phyloP scores from a whole-genome alignment of 495 filamentous ascomycete species.

The Paragyromitra xinjiangensis region DNA sequence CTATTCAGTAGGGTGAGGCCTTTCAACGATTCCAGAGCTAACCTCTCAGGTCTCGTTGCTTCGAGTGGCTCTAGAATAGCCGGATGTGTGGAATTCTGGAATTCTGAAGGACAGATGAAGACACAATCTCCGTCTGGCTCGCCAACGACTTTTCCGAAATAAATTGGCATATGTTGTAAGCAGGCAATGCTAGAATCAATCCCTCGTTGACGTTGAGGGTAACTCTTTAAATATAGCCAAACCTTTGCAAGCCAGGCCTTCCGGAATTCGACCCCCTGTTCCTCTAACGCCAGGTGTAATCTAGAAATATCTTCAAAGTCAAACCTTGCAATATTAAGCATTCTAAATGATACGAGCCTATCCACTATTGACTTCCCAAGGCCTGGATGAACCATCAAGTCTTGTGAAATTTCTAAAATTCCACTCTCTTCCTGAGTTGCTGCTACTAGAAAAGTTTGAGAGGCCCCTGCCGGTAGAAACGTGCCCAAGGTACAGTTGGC shows the following conservation, averaged over 20 bases:
- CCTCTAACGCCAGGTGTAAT: neutral
- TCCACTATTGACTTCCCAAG: neutral
- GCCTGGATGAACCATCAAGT: constrained; percentile 16
- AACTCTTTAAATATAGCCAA: constrained; percentile 23
- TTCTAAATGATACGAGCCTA: neutral
- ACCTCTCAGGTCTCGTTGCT: neutral
- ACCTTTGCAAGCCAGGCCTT: constrained; percentile 32
- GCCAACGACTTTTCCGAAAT: constrained; percentile 30
- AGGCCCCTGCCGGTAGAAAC: neutral
- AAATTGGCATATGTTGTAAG: constrained; percentile 16
- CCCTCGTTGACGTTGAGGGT: neutral
- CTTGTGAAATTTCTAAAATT: constrained; percentile 15
- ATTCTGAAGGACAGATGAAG: constrained; percentile 26
- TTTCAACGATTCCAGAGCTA: constrained; percentile 12
- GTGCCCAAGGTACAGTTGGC: constrained; percentile 14
- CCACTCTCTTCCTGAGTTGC: neutral
- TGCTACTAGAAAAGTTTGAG: constrained; percentile 3
- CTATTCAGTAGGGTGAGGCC: constrained; percentile 25
- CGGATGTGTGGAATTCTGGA: constrained; percentile 11
- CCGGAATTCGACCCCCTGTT: neutral
- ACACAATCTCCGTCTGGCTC: neutral
- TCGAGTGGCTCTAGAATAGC: constrained; percentile 14
- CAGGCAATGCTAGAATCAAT: neutral
- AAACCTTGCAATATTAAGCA: constrained; percentile 17
- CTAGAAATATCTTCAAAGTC: constrained; percentile 10